Base-by-base conservation (phyloP, 2,329 filamentous ascomycete genomes). In the Tolypocladium tundrense region DNA sequence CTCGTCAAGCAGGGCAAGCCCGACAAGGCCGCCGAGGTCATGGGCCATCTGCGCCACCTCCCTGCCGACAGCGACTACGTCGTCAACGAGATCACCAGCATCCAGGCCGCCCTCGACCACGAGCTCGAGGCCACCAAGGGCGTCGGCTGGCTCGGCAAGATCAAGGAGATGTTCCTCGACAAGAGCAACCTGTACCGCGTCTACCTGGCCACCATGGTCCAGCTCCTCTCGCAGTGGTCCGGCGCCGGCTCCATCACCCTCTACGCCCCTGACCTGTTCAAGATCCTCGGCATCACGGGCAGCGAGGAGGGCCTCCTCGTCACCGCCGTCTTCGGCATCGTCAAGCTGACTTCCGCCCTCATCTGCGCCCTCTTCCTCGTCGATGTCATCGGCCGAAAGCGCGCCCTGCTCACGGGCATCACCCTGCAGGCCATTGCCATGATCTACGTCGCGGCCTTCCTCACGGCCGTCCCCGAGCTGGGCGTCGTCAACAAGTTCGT, bases 311-410 rank as follows among this genome's bases (percentile, higher is more conserved):
- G 84, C 57, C 80, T 91, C 0, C 83, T 91, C 42, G 82, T 88
- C 16, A 91, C 87, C 0, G 88, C 83, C 4, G 83, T 93, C 55
- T 91, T 92, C 57, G 88, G 88, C 50, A 81, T 91, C 55, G 78
- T 91, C 64, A 92, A 92, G 67, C 81, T 92, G 57, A 68, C 82
- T 8, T 80, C 86, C 0, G 83, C 87, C 16, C 68, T 91, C 39
- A 63, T 83, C 43, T 92, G 88, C 68, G 88, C 88, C 0, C 78
- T 91, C 56, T 90, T 92, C 79, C 79, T 92, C 10, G 88, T 92
- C 62, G 89, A 92, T 64, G 84, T 88, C 57, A 85, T 92, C 62
- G 89, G 89, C 5, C 85, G 89, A 59, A 91, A 91, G 72, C 81
- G 84, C 9, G 77, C 85, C 0, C 77, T 88, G 0, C 75, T 86